Percentiles rank a stretch among this genome's conserved stretches.
phyloP scores from a whole-genome alignment of 1,139 yeast genomes.

The Pichia sp. region DNA sequence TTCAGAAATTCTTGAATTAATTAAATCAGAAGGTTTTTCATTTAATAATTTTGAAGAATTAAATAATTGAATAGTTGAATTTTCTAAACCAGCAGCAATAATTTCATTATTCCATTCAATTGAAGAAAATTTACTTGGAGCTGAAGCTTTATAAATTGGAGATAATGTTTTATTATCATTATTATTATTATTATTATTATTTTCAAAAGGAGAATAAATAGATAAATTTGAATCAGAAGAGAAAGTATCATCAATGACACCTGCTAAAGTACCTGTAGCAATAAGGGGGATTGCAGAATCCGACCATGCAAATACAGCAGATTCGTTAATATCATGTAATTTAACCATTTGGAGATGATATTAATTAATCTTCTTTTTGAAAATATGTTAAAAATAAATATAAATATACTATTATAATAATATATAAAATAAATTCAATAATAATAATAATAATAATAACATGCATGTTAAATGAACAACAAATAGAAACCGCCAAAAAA shows the following conservation, averaged over 20 bases:
- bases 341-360: constrained; percentile 52
- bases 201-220: constrained; percentile 65
- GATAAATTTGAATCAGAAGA: constrained; percentile 72
- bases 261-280: constrained; percentile 91
- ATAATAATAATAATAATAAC: too few relatives aligned
- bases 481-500: too few relatives aligned
- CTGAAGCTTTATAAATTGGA: constrained; percentile 47
- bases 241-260: constrained; percentile 86
- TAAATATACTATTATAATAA: too few relatives aligned
- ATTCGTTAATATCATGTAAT: constrained; percentile 73
- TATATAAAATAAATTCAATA: too few relatives aligned
- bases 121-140: constrained; percentile 65
- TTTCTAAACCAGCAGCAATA: constrained; percentile 84
- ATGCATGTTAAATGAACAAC: too few relatives aligned
- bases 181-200: constrained; percentile 9
- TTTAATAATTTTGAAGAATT: constrained; percentile 43
- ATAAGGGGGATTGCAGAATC: constrained; percentile 64
- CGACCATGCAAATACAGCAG: constrained; percentile 96
- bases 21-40: constrained; percentile 26
- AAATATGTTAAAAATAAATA: too few relatives aligned
- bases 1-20: constrained; percentile 40
- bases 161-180: constrained; percentile 36
- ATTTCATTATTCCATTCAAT: constrained; percentile 78
- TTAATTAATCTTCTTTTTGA: too few relatives aligned
- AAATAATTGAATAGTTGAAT: constrained; percentile 77